Evolutionary conservation across 345 rosid genomes (phyloP).

Genomic region (Isatis tinctoria): DNA sequence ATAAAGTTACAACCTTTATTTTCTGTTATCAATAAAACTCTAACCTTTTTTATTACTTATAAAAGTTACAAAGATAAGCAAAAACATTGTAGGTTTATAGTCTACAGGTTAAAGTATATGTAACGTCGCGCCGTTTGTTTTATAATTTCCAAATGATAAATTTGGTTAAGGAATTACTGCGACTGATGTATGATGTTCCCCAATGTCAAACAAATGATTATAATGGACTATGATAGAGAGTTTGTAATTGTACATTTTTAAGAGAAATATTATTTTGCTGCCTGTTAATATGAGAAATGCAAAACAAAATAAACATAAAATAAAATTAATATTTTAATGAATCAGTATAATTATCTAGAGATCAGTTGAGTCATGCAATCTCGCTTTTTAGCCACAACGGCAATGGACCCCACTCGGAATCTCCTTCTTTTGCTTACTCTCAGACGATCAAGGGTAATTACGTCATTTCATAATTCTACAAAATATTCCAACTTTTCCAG

Average conservation of each 20-base stretch:
- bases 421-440: background rate
- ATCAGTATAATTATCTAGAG: background rate
- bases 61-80: background rate
- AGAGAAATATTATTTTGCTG: background rate
- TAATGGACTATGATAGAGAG: background rate
- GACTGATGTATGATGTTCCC: background rate
- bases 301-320: background rate
- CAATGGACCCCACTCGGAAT: constrained; percentile 39
- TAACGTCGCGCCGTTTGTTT: too few species aligned
- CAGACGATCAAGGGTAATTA: background rate
- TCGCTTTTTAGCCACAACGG: constrained; percentile 19
- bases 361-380: constrained; percentile 32
- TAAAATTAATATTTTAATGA: background rate
- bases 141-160: too few species aligned
- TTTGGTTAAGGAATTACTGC: too few species aligned
- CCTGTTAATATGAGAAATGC: background rate
- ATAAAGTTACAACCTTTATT: background rate
- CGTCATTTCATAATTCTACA: background rate
- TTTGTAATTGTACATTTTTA: background rate
- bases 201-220: background rate
- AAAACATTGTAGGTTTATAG: background rate
- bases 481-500: background rate
- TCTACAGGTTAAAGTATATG: background rate
- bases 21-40: background rate
- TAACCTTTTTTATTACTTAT: background rate